Percentiles rank a stretch among this genome's conserved stretches.
phyloP scores from a whole-genome alignment of 169 alveolate species.

The Plasmodium falciparum region DNA sequence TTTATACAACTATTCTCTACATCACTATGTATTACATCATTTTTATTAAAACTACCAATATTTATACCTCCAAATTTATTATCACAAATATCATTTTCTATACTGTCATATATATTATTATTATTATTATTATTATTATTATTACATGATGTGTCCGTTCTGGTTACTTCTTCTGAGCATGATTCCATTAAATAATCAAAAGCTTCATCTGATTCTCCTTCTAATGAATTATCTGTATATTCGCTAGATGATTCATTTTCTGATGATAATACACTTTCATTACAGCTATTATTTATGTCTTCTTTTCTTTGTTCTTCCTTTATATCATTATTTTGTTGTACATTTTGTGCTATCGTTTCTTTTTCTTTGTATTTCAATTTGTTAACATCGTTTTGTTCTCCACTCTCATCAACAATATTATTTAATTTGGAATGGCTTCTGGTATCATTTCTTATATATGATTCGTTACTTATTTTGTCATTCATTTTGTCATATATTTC shows the following conservation, averaged over 20 bases:
- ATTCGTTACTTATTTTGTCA: neutral
- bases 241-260: neutral
- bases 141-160: conserved; percentile 42
- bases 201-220: conserved; percentile 25
- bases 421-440: neutral
- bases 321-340: neutral
- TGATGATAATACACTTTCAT: neutral
- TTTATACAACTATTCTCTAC: neutral
- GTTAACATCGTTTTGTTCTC: neutral
- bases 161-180: conserved; percentile 47
- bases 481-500: neutral
- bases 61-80: neutral
- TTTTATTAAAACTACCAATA: neutral
- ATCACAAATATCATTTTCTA: neutral
- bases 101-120: neutral
- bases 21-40: neutral
- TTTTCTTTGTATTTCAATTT: neutral
- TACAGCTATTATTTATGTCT: neutral
- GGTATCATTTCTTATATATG: neutral
- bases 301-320: neutral
- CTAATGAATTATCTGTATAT: neutral
- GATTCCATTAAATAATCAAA: conserved; percentile 28
- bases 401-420: neutral
- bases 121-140: neutral
- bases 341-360: neutral